Percentiles rank a stretch among this genome's conserved stretches.
phyloP scores from a whole-genome alignment of 345 rosid species.

The Cardamine occulta region DNA sequence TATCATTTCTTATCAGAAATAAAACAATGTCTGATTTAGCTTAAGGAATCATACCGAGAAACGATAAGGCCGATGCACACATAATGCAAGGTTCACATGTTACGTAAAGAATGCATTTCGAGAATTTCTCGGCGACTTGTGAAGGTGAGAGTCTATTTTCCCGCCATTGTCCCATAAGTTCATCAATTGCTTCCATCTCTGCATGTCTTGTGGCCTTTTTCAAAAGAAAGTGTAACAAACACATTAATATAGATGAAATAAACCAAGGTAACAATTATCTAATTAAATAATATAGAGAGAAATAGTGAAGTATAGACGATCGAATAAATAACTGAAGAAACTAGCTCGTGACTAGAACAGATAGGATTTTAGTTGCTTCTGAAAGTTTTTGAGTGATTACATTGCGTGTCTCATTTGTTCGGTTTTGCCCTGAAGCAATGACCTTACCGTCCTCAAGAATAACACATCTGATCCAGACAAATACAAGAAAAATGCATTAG shows the following conservation, averaged over 20 bases:
- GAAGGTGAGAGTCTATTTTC: slow-evolving; percentile 54
- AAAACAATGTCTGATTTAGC: not conserved
- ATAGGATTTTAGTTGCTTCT: not conserved
- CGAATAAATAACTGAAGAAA: not conserved
- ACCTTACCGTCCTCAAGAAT: slow-evolving; percentile 57
- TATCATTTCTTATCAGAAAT: not conserved
- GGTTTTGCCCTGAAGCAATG: slow-evolving; percentile 67
- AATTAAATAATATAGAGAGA: not conserved
- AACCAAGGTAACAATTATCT: slow-evolving; percentile 7
- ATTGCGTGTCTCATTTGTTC: slow-evolving; percentile 65
- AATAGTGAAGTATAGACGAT: not conserved
- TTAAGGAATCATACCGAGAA: slow-evolving; percentile 56
- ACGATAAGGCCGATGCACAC: slow-evolving; percentile 88
- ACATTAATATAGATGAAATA: not conserved
- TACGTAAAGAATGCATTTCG: slow-evolving; percentile 66
- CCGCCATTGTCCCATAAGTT: slow-evolving; percentile 73
- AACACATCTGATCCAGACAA: slow-evolving; percentile 55
- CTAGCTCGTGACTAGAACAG: not conserved
- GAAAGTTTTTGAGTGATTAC: slow-evolving; percentile 34
- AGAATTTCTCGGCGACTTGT: slow-evolving; percentile 68
- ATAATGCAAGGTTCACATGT: slow-evolving; percentile 95
- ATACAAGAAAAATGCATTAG: not conserved
- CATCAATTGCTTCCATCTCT: slow-evolving; percentile 90
- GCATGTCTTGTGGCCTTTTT: slow-evolving; percentile 95
- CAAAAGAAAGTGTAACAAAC: not conserved